A percentile compares a stretch with the other conserved stretches of the same genome.
Evolutionary conservation across 2,329 filamentous ascomycete genomes (phyloP).

Genomic region (Rutstroemia sp.): DNA sequence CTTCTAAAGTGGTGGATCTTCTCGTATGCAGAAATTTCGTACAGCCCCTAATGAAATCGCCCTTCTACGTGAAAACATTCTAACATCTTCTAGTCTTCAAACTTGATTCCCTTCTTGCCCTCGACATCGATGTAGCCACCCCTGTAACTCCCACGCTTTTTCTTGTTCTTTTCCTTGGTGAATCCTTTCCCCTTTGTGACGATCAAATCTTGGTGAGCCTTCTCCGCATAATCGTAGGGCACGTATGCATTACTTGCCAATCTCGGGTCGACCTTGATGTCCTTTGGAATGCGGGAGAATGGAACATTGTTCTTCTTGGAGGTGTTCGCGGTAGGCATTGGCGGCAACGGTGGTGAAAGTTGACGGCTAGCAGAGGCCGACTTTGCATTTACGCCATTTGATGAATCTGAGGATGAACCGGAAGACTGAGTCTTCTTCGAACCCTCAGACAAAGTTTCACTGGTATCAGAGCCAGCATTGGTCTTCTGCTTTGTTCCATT

Average conservation of each 20-base stretch:
- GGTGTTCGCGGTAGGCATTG: slow-evolving; percentile 26
- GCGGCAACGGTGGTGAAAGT: slow-evolving; percentile 26
- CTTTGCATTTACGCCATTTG: slow-evolving; percentile 21
- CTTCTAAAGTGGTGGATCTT: not conserved
- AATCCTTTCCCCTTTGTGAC: slow-evolving; percentile 94
- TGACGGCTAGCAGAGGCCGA: slow-evolving; percentile 22
- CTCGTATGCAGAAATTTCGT: not conserved
- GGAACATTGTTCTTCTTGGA: slow-evolving; percentile 53
- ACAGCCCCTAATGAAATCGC: not conserved
- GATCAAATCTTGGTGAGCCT: slow-evolving; percentile 79
- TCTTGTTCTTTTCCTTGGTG: slow-evolving; percentile 99
- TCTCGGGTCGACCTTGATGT: slow-evolving; percentile 58
- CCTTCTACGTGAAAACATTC: not conserved
- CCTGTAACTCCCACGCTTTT: slow-evolving; percentile 83
- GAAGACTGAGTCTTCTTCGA: slow-evolving; percentile 25
- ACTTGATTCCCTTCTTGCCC: slow-evolving; percentile 83
- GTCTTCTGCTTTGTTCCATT: slow-evolving; percentile 37
- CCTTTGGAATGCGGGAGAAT: slow-evolving; percentile 70
- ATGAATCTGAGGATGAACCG: slow-evolving; percentile 20
- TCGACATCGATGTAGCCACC: slow-evolving; percentile 81
- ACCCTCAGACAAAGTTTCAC: slow-evolving; percentile 27
- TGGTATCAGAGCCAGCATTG: slow-evolving; percentile 23
- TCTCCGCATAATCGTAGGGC: slow-evolving; percentile 79
- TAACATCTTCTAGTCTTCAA: slow-evolving; percentile 63
- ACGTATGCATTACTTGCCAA: slow-evolving; percentile 76